Evolutionary conservation across 2,329 filamentous ascomycete species (phyloP), one percentile per base, ranked within the genome.

Genomic region (Conoideocrella luteorostrata): DNA sequence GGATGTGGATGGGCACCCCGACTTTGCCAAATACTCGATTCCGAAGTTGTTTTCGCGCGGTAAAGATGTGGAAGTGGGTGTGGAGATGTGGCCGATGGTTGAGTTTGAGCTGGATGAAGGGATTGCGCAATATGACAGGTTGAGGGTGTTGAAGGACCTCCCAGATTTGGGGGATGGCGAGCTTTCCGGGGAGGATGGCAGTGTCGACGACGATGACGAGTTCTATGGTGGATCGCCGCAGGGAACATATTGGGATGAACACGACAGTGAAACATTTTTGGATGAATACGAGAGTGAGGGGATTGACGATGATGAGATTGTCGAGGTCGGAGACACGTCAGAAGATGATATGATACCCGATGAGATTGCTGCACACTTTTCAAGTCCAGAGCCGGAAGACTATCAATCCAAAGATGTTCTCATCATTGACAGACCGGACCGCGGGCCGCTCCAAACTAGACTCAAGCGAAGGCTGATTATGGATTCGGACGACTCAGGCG

Each of bases 231-330:
- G 51, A 3, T 30, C 43, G 22, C 37, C 41, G 21, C 46, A 46
- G 0, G 46, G 51, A 0, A 45, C 47, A 0, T 52, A 56, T 1
- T 44, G 43, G 1, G 50, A 52, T 11, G 40, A 23, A 24, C n/a
- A 35, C 15, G 44, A 26, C 0, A 33, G 43, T 1, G 50, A 55
- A n/a, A n/a, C n/a, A n/a, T n/a, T n/a, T 15, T 36, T 50, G 3
- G 52, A 65, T 23, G 56, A 61, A 35, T 68, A 69, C 13, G 66
- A 69, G 30, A 65, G 64, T 34, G 64, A 66, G 0, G 63, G 63
- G 0, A 67, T 69, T 6, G 64, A 68, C 29, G 64, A 68, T 37
- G 53, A 43, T 1, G 55, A 56, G 7, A 55, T 65, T 11, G 45
- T 54, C 2, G 56, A 63, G 13, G 44, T 49, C 3, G 46, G 48